Base-by-base conservation (phyloP, 1,139 yeast genomes). In the Saccharomycopsis crataegensis region DNA sequence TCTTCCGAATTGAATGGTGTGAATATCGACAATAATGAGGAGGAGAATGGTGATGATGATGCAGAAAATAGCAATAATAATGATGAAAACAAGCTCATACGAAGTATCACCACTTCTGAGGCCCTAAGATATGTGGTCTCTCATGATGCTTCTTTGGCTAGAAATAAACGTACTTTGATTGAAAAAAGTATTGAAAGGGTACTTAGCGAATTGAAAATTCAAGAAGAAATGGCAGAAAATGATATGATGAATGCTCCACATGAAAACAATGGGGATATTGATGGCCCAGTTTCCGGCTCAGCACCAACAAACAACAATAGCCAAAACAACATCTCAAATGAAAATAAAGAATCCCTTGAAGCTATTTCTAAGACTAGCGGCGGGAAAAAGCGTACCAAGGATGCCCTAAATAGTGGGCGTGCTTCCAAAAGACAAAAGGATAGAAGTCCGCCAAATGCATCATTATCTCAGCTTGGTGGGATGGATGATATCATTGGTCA, bases 391-490 rank as follows among this genome's bases (percentile, higher is more conserved):
- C 3, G 52, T 48, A 6, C 48, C 61, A 2, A 53, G 60, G n/a
- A 50, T 43, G 31, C 33, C 16, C 59, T 70, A 32, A 75, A 70
- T 8, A 60, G 67, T 9, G 61, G 62, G 28, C 58, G 60, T 28
- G 52, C 50, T 2, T 56, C 64, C 8, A 61, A 65, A 38, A 75
- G 57, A 72, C 78, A 59, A 73, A 72, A 51, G 78, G 88, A 84
- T 60, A 77, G 89, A 65, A 70, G 83, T 0, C 89, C 94, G 4
- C 95, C 96, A n/a, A 66, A 71, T 1, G 68, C 80, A 0, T 78
- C 82, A 6, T 71, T 93, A 36, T 75, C 87, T 6, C 81, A 89
- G 45, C 71, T 93, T 22, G 99, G 99, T 43, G 99, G 99, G 1
- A 80, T 94, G 67, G 96, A 86, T 59, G 81, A 78, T 54, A 83